Conservation (phyloP, 345 rosid genomes). For the Syzygium aromaticum region DNA sequence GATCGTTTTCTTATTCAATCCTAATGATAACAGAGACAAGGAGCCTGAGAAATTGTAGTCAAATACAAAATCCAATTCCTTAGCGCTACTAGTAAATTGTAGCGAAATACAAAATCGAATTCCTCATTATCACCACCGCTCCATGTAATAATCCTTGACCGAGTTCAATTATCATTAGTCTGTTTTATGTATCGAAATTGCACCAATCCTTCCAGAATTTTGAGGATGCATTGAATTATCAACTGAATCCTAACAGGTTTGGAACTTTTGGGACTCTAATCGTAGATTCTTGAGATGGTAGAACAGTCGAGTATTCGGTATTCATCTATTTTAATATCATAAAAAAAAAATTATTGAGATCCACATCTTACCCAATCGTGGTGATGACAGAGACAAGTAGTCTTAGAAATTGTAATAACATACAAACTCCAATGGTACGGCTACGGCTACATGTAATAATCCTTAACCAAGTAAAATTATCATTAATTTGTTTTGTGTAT, state of each 20-base stretch:
- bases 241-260: background rate
- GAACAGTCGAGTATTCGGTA: background rate
- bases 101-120: background rate
- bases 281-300: background rate
- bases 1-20: background rate
- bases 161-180: background rate
- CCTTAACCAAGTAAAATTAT: background rate
- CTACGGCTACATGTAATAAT: background rate
- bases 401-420: background rate
- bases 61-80: background rate
- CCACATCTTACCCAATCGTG: background rate
- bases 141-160: background rate
- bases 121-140: background rate
- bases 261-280: background rate
- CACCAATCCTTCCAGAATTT: background rate
- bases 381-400: background rate
- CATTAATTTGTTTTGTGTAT: background rate
- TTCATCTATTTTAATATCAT: background rate
- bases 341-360: background rate
- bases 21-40: background rate
- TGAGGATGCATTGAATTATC: background rate
- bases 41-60: background rate
- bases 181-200: background rate
- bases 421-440: background rate
- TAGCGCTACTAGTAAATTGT: too few species aligned